Base-by-base conservation (phyloP, 2,329 filamentous ascomycete species). In the Hypoxylon sp. region DNA sequence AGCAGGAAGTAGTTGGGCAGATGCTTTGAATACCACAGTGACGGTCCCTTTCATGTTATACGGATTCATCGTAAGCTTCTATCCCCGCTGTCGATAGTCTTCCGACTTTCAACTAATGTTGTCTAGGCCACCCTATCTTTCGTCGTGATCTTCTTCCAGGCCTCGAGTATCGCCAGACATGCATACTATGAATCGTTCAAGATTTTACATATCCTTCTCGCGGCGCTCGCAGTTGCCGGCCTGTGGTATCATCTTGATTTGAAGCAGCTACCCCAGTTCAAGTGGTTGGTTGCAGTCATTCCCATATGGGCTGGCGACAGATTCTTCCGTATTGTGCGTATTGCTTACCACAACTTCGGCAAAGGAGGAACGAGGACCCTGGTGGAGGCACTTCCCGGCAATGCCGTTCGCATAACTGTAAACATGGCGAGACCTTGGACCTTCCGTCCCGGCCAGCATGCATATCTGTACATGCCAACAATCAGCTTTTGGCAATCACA, bases 141-240 rank as follows among this genome's bases (percentile, higher is more conserved):
- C 63, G 78, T 89, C 12, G 84, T 84, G 67, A 85, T 94, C 55
- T 78, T 87, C 41, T 79, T 94, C 59, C 91, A 93, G 72, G 91
- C 91, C 0, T 85, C 87, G 46, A 92, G 90, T 48, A 84, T 90
- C 54, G 79, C 93, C 27, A 86, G 92, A 61, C 91, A 94, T 75
- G 91, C 91, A 14, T 93, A 91, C 75, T 94, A 94, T 77, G 91
- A 94, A 78, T 87, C 84, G 1, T 94, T 94, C 84, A 88, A 94
- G 77, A 81, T 91, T 61, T 75, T 91, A 32, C 91, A 95, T 78
- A 91, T 93, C 62, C 73, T 83, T 3, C 83, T 88, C 23, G 91
- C 88, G 32, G 83, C 86, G 16, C 75, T 87, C 14, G 81, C 87
- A 6, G 79, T 92, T 59, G 83, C 86, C 41, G 90, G 86, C 9